Evolutionary conservation across 768 basidiomycete genomes (phyloP).

Genomic region (Galerina sulciceps): DNA sequence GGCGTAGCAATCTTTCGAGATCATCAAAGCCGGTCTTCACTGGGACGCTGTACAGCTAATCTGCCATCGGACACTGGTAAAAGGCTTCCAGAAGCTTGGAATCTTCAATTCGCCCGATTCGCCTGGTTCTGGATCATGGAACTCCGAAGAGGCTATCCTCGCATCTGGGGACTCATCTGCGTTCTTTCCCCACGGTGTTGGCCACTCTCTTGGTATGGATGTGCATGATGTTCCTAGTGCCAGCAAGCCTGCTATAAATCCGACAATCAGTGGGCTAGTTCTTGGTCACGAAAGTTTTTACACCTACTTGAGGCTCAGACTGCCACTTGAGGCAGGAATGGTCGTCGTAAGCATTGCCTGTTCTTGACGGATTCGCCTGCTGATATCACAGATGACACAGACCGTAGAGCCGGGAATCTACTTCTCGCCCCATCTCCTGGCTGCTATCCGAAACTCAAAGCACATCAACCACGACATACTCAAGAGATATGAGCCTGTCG

Average conservation of each 20-base stretch:
- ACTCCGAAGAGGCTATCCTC: constrained; percentile 70
- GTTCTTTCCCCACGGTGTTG: constrained; percentile 95
- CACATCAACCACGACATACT: constrained; percentile 75
- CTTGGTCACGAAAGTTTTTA: constrained; percentile 71
- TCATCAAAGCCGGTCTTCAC: constrained; percentile 77
- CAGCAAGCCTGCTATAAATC: constrained; percentile 69
- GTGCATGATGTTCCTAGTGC: constrained; percentile 91
- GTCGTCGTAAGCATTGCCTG: constrained; percentile 67
- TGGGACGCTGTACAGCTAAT: constrained; percentile 90
- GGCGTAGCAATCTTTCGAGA: constrained; percentile 65
- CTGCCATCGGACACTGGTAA: constrained; percentile 82
- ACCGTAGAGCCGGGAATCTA: constrained; percentile 93
- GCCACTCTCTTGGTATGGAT: constrained; percentile 91
- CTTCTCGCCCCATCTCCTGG: constrained; percentile 81
- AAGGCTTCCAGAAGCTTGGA: constrained; percentile 81
- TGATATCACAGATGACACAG: constrained; percentile 34
- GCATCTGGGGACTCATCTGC: constrained; percentile 77
- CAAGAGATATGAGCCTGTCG: constrained; percentile 76
- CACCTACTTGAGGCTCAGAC: constrained; percentile 76
- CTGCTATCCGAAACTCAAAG: constrained; percentile 60
- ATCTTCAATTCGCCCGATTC: constrained; percentile 73
- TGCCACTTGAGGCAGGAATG: constrained; percentile 78
- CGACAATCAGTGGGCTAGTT: constrained; percentile 45
- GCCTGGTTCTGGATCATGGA: constrained; percentile 56
- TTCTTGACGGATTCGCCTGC: neutral